Conservation (phyloP, 2,329 filamentous ascomycete species). For the Aspergillus sp. region DNA sequence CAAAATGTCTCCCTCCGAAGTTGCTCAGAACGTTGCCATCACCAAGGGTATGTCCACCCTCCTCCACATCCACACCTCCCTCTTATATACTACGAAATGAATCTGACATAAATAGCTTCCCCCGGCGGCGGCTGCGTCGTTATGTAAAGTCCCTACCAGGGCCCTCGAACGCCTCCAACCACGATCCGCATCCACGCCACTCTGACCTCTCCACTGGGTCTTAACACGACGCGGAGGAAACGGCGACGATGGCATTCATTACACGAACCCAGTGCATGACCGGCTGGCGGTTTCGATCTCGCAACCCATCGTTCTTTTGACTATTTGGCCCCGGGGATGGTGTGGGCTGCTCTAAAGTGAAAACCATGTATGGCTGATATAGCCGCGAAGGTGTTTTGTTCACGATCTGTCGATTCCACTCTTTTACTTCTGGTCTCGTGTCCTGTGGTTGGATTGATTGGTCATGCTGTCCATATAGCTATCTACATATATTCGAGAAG, state of each 20-base stretch:
- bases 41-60: slow-evolving; percentile 22
- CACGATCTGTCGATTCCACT: too few species aligned
- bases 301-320: too few species aligned
- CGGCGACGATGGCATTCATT: too few species aligned
- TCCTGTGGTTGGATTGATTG: neutral
- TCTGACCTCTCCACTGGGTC: too few species aligned
- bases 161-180: neutral
- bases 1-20: slow-evolving; percentile 26
- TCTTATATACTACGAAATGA: neutral
- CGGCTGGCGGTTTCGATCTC: too few species aligned
- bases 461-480: neutral
- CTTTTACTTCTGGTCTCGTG: neutral
- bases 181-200: neutral
- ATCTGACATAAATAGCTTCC: slow-evolving; percentile 11
- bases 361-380: too few species aligned
- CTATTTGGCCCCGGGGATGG: too few species aligned
- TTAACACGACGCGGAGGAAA: too few species aligned
- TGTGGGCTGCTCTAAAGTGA: too few species aligned
- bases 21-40: slow-evolving; percentile 20
- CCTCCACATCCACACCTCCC: neutral
- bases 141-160: slow-evolving; percentile 21
- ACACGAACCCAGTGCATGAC: too few species aligned
- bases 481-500: neutral
- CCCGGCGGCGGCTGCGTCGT: slow-evolving; percentile 31
- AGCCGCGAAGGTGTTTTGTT: too few species aligned